phyloP scores from a whole-genome alignment of 192 early-diverging fungal species.

The Podila horticola region DNA sequence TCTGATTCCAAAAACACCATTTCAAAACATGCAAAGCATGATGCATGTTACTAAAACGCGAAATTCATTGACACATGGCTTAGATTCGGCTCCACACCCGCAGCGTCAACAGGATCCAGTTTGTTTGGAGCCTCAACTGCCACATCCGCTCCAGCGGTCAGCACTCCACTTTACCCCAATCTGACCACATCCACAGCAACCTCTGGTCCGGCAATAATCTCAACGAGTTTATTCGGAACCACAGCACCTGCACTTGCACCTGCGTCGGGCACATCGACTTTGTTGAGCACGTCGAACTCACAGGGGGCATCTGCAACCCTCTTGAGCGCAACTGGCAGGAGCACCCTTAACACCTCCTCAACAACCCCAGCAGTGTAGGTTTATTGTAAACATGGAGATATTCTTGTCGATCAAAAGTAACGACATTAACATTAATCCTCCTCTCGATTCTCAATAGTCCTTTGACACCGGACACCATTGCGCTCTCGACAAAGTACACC shows the following conservation, averaged over 20 bases:
- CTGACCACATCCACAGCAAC: not conserved
- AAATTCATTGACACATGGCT: not conserved
- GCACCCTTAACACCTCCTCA: slow-evolving; percentile 11
- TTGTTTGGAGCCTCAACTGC: not conserved
- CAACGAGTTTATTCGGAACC: slow-evolving; percentile 9
- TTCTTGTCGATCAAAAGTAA: not conserved
- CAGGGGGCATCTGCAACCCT: slow-evolving; percentile 24
- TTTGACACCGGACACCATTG: slow-evolving; percentile 45
- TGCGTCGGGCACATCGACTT: not conserved
- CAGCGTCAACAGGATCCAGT: slow-evolving; percentile 1
- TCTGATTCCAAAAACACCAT: not conserved
- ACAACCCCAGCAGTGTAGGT: slow-evolving; percentile 9
- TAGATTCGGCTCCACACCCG: slow-evolving; percentile 5
- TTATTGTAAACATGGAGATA: not conserved
- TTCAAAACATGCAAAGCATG: too few species aligned
- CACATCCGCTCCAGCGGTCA: not conserved
- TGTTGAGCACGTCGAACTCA: slow-evolving; percentile 23
- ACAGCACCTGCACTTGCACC: slow-evolving; percentile 8
- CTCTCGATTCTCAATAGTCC: slow-evolving; percentile 6
- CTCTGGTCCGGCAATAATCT: not conserved
- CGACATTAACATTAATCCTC: not conserved
- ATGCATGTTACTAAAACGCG: not conserved
- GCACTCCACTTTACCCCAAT: slow-evolving; percentile 12
- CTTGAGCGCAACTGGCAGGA: slow-evolving; percentile 19
- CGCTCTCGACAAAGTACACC: slow-evolving; percentile 49